Evolutionary conservation across 2,329 filamentous ascomycete genomes (phyloP).

Genomic region (Colletotrichum gigasporum): DNA sequence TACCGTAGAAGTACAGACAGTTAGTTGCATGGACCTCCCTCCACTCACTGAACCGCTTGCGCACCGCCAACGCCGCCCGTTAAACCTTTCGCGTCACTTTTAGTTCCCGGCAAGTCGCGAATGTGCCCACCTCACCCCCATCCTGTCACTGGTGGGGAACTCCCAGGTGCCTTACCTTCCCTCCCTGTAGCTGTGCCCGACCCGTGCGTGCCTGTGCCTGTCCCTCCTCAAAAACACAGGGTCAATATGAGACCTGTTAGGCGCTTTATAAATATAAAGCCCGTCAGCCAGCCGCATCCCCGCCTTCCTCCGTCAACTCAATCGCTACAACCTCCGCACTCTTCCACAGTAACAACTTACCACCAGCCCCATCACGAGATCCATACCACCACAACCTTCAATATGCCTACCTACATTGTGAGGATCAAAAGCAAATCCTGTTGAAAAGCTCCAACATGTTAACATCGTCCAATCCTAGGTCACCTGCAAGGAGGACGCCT

Average conservation of each 20-base stretch:
- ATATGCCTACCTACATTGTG: slow-evolving; percentile 68
- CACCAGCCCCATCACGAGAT: background rate
- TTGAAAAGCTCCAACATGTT: slow-evolving; percentile 12
- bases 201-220: no score
- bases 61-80: background rate
- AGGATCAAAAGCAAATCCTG: slow-evolving; percentile 21
- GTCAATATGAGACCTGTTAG: slow-evolving; percentile 12
- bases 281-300: background rate
- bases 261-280: slow-evolving; percentile 28
- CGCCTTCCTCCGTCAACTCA: background rate
- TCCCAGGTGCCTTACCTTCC: no score
- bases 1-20: no score
- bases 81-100: slow-evolving; percentile 13
- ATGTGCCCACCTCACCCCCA: slow-evolving; percentile 21
- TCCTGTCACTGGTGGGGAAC: slow-evolving; percentile 1
- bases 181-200: background rate
- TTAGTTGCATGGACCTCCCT: slow-evolving; percentile 24
- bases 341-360: background rate
- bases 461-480: slow-evolving; percentile 63
- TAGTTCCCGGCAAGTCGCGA: slow-evolving; percentile 22
- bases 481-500: slow-evolving; percentile 78
- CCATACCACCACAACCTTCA: slow-evolving; percentile 35
- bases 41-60: background rate
- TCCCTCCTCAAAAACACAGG: slow-evolving; percentile 11
- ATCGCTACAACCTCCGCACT: background rate